Base-by-base conservation (phyloP, 176 grass and related monocot species). In the Alopecurus myosuroides region DNA sequence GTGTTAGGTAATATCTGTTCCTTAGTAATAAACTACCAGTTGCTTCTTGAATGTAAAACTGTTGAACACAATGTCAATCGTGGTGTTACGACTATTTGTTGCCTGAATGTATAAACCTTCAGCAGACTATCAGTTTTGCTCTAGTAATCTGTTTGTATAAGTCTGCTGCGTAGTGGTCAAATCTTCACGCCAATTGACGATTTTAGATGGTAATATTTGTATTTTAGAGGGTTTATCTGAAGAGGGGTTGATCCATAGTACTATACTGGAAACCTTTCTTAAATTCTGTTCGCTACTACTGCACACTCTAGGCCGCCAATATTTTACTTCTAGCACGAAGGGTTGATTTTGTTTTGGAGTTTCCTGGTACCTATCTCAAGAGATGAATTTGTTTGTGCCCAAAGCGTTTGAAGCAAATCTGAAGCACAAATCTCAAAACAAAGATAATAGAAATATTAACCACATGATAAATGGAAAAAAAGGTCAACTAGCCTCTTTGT, bases 1-100 rank as follows among this genome's bases (percentile, higher is more conserved):
- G 7, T 74, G 56, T 26, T 79, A 80, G 84, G 84, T 90, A 90
- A 86, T 78, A 15, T 64, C 11, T 64, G 11, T 33, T 86, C 25
- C 64, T 65, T 74, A 61, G n/a, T 69, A 13, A 66, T n/a, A 37
- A 71, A 84, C 68, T 77, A 62, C 81, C 61, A 58, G n/a, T 17
- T 68, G 30, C 65, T 84, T 56, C 19, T 60, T 80, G 31, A 19
- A 67, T 68, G 76, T 80, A 83, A 80, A 83, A 75, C n/a, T 46
- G 3, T 80, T 34, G 2, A 74, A 36, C 1, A 36, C 36, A 66
- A 18, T 73, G 20, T 39, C 2, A 17, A 28, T 20, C 3, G 14
- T 18, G 7, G 41, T 73, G 46, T 74, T 31, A 80, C 18, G 70
- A 41, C 61, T 52, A 49, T 23, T 17, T 49, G 57, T 75, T 84